A percentile compares a stretch with the other conserved stretches of the same genome.
These are phyloP conservation scores for Naematelia aurantialba DNA, from an alignment of 768 basidiomycete species.

Conservation along the genomic window DNA sequence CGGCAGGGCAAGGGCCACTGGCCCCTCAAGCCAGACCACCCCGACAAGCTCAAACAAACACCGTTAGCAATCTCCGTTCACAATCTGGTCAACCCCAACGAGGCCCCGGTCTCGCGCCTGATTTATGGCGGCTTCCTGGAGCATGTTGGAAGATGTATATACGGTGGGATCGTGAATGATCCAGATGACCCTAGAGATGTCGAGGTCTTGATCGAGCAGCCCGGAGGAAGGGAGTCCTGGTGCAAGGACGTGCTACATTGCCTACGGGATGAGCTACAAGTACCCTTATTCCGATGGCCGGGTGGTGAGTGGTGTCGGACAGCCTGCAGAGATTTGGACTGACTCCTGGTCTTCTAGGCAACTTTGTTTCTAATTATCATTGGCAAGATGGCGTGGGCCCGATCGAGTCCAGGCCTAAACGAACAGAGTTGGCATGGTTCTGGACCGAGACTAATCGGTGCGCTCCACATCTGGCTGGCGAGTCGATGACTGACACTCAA, in stretches of 20 bases:
- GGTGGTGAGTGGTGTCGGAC: constrained; percentile 51
- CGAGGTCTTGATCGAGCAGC: constrained; percentile 49
- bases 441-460: constrained; percentile 60
- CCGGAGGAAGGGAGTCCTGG: constrained; percentile 53
- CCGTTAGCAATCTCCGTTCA: constrained; percentile 53
- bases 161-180: constrained; percentile 40
- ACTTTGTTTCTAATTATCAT: constrained; percentile 58
- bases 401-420: constrained; percentile 54
- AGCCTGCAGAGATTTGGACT: not conserved
- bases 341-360: constrained; percentile 39
- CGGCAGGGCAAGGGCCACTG: not conserved
- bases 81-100: constrained; percentile 53
- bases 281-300: constrained; percentile 56
- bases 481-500: no score
- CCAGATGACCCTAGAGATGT: constrained; percentile 17
- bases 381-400: constrained; percentile 64
- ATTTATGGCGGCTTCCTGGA: constrained; percentile 61
- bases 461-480: no score
- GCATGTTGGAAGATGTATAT: constrained; percentile 53
- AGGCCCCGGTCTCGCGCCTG: constrained; percentile 52
- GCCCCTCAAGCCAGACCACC: constrained; percentile 13
- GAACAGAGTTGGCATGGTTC: constrained; percentile 63
- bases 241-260: constrained; percentile 49
- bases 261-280: constrained; percentile 48
- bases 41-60: constrained; percentile 9